A percentile compares a stretch with the other conserved stretches of the same genome.
Evolutionary conservation across 345 rosid genomes (phyloP).

Genomic region (Erodium maritimum): DNA sequence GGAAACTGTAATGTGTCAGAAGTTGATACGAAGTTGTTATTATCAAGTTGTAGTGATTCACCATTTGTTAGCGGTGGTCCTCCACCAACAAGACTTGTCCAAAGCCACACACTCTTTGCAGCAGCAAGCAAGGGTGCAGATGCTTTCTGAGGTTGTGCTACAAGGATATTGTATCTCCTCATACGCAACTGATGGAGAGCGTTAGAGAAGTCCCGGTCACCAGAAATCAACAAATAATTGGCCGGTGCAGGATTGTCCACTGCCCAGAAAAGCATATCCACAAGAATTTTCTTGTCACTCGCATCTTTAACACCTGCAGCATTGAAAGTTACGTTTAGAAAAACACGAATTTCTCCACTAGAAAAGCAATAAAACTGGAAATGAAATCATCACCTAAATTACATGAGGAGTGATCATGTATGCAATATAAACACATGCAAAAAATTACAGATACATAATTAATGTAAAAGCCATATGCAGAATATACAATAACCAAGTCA

Average conservation of each 20-base stretch:
- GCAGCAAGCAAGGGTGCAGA: conserved; percentile 34
- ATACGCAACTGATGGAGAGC: conserved; percentile 39
- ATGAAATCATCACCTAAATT: too few species aligned
- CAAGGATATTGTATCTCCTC: conserved; percentile 37
- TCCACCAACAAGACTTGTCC: conserved; percentile 31
- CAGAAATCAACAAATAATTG: conserved; percentile 36
- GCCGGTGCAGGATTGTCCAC: conserved; percentile 44
- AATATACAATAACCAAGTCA: too few species aligned
- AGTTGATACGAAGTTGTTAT: conserved; percentile 3
- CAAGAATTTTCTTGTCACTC: conserved; percentile 40
- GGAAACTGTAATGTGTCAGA: conserved; percentile 15
- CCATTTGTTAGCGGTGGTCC: conserved; percentile 22
- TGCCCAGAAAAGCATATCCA: conserved; percentile 45
- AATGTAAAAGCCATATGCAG: too few species aligned
- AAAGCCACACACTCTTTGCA: conserved; percentile 37
- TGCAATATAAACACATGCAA: too few species aligned
- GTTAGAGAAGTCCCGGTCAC: conserved; percentile 39
- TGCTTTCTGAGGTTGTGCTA: conserved; percentile 33
- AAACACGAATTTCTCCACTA: too few species aligned
- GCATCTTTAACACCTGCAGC: conserved; percentile 36
- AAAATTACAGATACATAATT: too few species aligned
- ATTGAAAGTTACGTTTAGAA: neutral
- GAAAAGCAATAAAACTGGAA: too few species aligned
- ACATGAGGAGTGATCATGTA: too few species aligned
- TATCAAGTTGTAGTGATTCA: conserved; percentile 12